Base-by-base conservation (phyloP, 2,329 filamentous ascomycete species). In the Exophiala spinifera region DNA sequence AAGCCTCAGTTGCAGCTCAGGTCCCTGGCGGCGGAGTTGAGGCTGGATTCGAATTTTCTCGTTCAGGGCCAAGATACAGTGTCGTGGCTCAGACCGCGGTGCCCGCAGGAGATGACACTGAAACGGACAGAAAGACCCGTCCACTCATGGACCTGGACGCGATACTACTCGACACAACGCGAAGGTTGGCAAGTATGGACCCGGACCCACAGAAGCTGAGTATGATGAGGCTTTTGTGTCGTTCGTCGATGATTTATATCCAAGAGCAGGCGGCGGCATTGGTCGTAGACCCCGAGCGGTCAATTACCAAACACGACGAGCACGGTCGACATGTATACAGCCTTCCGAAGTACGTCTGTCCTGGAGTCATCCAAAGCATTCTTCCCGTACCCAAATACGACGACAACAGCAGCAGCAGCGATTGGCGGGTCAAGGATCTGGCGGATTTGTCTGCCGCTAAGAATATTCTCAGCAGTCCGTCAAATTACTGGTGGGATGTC, bases 401-500 rank as follows among this genome's bases (percentile, higher is more conserved):
- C 11, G 36, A 49, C 33, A 40, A 23, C 19, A 36, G 11, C 8
- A 50, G 37, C 13, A 10, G 28, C 11, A 2, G 8, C 7, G 36
- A 42, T 20, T 42, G 33, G 47, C 36, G 37, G 17, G 37, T 37
- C n/a, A 50, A 42, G n/a, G 47, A 50, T 21, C 15, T 50, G 7
- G 37, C 21, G 1, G 47, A 50, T 11, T 42, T 50, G n/a, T 25
- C 33, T n/a, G 47, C 23, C n/a, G 17, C 42, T 15, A 36, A 40
- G 15, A 33, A 49, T 13, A 23, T 49, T n/a, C 17, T 21, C 11
- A 49, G 25, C 33, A 25, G 33, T 25, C 33, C 17, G n/a, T 20
- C 33, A 33, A 49, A 39, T 33, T 50, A 42, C 36, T 50, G 37
- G 14, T 50, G 47, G 47, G 47, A 50, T n/a, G 47, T 50, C n/a